Conservation (phyloP, 2,329 filamentous ascomycete species). For the Tolypocladium paradoxum region DNA sequence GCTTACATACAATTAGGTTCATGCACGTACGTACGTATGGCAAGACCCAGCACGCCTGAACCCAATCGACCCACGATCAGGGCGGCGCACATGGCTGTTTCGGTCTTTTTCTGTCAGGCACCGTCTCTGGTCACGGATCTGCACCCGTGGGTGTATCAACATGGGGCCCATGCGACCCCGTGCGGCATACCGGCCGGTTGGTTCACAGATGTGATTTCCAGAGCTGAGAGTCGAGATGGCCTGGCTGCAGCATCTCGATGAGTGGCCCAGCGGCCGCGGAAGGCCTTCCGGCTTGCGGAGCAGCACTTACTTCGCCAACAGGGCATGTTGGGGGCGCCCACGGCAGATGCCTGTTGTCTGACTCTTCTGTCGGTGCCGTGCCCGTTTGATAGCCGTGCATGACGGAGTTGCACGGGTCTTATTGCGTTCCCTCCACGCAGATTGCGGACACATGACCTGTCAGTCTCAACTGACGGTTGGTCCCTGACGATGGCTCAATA, state of each 20-base stretch:
- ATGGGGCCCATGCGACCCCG: neutral
- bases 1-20: neutral
- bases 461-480: neutral
- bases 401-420: neutral
- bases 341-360: neutral
- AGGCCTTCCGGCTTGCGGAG: constrained; percentile 5
- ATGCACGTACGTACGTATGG: neutral
- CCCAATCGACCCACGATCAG: neutral
- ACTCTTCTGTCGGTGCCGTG: neutral
- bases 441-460: neutral
- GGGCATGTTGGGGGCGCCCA: neutral
- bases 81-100: constrained; percentile 1
- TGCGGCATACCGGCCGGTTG: constrained; percentile 3
- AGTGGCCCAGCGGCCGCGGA: constrained; percentile 3
- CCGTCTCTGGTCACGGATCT: neutral
- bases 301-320: neutral
- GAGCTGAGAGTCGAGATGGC: neutral
- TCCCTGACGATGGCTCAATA: neutral
- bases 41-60: neutral
- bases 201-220: constrained; percentile 2
- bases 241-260: constrained; percentile 1
- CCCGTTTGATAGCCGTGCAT: neutral
- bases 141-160: neutral
- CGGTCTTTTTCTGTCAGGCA: neutral
- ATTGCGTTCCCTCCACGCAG: neutral